Base-by-base conservation (phyloP, 139 green algal genomes). In the Volvox reticuliferus region DNA sequence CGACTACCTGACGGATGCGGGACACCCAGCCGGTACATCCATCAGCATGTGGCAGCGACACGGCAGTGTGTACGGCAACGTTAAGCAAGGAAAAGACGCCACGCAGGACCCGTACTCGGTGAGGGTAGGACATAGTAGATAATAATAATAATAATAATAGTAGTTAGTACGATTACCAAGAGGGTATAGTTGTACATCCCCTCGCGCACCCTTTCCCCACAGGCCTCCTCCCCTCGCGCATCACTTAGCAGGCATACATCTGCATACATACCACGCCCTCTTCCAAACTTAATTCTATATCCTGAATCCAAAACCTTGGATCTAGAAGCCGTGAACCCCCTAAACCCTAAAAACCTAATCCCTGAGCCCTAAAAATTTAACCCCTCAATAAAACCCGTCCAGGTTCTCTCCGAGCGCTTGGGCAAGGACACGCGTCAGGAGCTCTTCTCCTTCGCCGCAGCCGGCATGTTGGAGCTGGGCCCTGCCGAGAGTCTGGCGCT, bases 401-500 rank as follows among this genome's bases (percentile, higher is more conserved):
- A 94, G 91, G 32, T 85, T 19, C 28, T 87, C 19, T 44, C 69
- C 21, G 92, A 94, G 78, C 61, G 68, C 69, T 32, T 94, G 61
- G 92, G 68, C 69, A 91, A 91, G 71, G 69, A 89, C 37, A 86
- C 79, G 2, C 92, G 92, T 0, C 89, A 93, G 63, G 92, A 93
- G 92, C 89, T 94, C 14, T 94, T 94, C 65, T 92, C 86, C 69
- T 94, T 94, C 87, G 92, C 92, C 62, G 92, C 92, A 20, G 89
- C 92, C 13, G 24, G 44, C 68, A 62, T 92, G 71, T 35, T 94
- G 73, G 92, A 94, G 89, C 71, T 94, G 62, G 92, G 92, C 33
- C 26, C 88, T 9, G 69, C 80, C 20, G 92, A 94, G 84, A 84
- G 80, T 13, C 86, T 94, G 71, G 92, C 92, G 26, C 92, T 94